Base-by-base conservation (phyloP, 805 yeast species). In the Millerago galiae region DNA sequence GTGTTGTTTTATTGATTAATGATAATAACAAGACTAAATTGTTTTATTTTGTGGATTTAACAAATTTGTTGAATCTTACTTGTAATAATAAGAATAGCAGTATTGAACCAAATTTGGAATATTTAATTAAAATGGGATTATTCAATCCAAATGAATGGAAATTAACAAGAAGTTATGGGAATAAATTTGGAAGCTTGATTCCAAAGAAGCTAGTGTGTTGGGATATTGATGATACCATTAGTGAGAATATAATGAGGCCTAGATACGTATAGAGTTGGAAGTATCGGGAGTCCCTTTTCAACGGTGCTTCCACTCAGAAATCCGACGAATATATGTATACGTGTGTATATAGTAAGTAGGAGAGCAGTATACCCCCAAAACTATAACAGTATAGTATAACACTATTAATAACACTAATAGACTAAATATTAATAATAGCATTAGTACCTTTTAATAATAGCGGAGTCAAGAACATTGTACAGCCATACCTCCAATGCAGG, bases 111-210 rank as follows among this genome's bases (percentile, higher is more conserved):
- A 37, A 21, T 14, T 21, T 43, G 17, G 46, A 43, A 17, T 33
- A 32, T 13, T 36, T 43, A 18, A 35, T 37, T 13, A 17, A 35
- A 16, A 18, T 27, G 27, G 49, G 49, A 1, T 18, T 46, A 25
- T 46, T 40, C 24, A 43, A 40, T 17, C 49, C 49, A 5, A 34
- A 34, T 9, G 38, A 40, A 13, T 46, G 49, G 49, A 43, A 43
- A 11, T 21, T 46, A 6, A 43, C 49, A 4, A 40, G 40, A 30
- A 34, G 36, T 4, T 46, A 46, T 38, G 49, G 42, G 9, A 34
- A 35, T 12, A 43, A 43, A 16, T 46, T 43, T 32, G 46, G 46
- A 2, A 35, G 37, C 24, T 29, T 46, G 30, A 44, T 46, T n/a
- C 49, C 49, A 8, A 28, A 40, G 30, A 34, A 40, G n/a, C 16